phyloP scores from a whole-genome alignment of 495 filamentous ascomycete genomes.

The Penicillium paradoxum region DNA sequence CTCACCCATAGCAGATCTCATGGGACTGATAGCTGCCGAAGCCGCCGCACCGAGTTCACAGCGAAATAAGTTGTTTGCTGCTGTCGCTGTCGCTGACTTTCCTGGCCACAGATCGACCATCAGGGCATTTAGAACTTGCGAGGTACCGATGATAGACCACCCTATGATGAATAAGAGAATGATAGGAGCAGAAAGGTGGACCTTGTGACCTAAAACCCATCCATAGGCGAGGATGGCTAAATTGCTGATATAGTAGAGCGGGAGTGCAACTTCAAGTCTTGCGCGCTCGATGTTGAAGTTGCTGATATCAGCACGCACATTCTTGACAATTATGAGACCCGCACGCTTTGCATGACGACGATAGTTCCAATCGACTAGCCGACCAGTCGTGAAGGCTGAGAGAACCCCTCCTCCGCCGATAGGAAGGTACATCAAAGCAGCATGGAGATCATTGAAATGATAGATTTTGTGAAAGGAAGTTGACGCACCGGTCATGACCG shows the following conservation, averaged over 20 bases:
- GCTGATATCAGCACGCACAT: slow-evolving; percentile 36
- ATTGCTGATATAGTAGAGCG: slow-evolving; percentile 28
- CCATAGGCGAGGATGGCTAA: slow-evolving; percentile 41
- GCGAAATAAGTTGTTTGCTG: slow-evolving; percentile 61
- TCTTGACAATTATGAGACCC: slow-evolving; percentile 32
- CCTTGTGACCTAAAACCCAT: slow-evolving; percentile 39
- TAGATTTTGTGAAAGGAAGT: slow-evolving; percentile 55
- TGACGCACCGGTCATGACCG: slow-evolving; percentile 46
- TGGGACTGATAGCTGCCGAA: slow-evolving; percentile 49
- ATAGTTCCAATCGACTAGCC: slow-evolving; percentile 43
- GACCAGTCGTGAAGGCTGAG: slow-evolving; percentile 32
- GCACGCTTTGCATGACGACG: slow-evolving; percentile 31
- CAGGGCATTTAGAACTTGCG: slow-evolving; percentile 41
- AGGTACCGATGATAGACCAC: slow-evolving; percentile 29
- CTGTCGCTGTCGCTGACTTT: slow-evolving; percentile 54
- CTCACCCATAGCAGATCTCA: slow-evolving; percentile 53
- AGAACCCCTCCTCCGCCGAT: slow-evolving; percentile 36
- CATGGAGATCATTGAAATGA: slow-evolving; percentile 38
- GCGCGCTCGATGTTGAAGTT: slow-evolving; percentile 43
- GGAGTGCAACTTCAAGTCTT: slow-evolving; percentile 34
- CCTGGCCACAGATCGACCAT: slow-evolving; percentile 59
- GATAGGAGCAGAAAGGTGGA: slow-evolving; percentile 31
- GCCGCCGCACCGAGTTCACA: slow-evolving; percentile 60
- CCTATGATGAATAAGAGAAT: slow-evolving; percentile 32
- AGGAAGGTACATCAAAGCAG: slow-evolving; percentile 43